Evolutionary conservation across 306 rosid species (phyloP), one percentile per base, ranked within the genome.

Genomic region (Cicer pinnatifidum): DNA sequence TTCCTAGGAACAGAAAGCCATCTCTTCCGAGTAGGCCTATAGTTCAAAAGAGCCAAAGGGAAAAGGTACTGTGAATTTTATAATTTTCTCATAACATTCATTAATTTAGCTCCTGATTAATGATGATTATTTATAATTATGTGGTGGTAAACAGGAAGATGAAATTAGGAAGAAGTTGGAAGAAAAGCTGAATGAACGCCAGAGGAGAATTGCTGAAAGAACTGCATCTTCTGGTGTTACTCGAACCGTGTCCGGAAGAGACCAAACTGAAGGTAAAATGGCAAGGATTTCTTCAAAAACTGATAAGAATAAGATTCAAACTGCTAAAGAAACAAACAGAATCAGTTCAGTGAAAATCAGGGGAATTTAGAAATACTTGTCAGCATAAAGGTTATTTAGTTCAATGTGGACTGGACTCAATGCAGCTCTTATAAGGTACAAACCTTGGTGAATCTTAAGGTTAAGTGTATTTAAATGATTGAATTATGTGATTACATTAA

Each of bases 141-240:
- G 70, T 71, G 71, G 11, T 72, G 69, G 67, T 75, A 54, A 48
- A 82, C 75, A 86, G 90, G 93, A 88, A 84, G 90, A 88, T 67
- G 93, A 88, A 82, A 78, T 62, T 2, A 67, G 93, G 75, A 84
- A 79, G 80, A 84, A 69, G 82, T 81, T 80, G 90, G 93, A 88
- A 67, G 90, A 86, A 73, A 13, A 78, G 80, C 5, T 7, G 47
- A 68, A 12, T 2, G 87, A 88, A 78, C 88, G 88, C 47, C 89
- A 84, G 80, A 84, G 84, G 69, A 84, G 93, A 86, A 88, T 88
- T 2, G 85, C 89, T 2, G 93, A 86, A 80, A 86, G 88, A 86
- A 84, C 87, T 58, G 87, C 90, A 47, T 81, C 87, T 35, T 57
- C 52, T 43, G 81, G 87, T 64, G 71, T 77, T 67, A 67, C 69